Base-by-base conservation (phyloP, 768 basidiomycete species). In the Amanita jacksonii region DNA sequence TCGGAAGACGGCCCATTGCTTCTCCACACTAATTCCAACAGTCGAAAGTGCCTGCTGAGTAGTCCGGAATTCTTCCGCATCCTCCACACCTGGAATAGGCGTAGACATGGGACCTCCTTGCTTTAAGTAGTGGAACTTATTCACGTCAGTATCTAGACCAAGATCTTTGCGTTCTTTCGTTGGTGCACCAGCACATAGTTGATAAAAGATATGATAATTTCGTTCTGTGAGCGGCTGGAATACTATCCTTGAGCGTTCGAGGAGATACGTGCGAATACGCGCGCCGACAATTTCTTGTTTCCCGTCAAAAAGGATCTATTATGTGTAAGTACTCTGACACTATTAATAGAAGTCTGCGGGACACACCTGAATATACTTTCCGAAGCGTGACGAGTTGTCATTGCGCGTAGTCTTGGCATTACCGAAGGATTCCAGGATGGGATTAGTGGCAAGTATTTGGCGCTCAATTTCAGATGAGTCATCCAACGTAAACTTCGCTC, bases 141-240 rank as follows among this genome's bases (percentile, higher is more conserved):
- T 77, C 46, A 88, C 71, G 57, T 93, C 87, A 15, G 73, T 69
- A 54, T 93, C 89, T 28, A 99, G 73, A 4, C 91, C 93, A 35
- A 97, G 77, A 55, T 93, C 90, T 63, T 94, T 94, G 32, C 90
- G 80, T 57, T 99, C 96, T 62, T 94, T 94, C 18, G 86, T 68
- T 2, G 96, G 93, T 8, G 90, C 91, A 38, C 96, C 96, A 0
- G 93, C 87, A 53, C 94, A 91, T n/a, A 99, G 70, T 60, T 99
- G 96, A 65, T 99, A 98, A 72, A 99, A 99, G 54, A 99, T 97
- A 63, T 99, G 96, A 65, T 98, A 99, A 65, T 99, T 99, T 48
- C 96, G 81, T 62, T 99, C 96, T 34, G 87, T 92, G 47, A 86
- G 72, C 13, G 96, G 94, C 62, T 99, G 96, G 63, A 94, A 97